phyloP scores from a whole-genome alignment of 2,329 filamentous ascomycete species.

The Balansia obtecta region DNA sequence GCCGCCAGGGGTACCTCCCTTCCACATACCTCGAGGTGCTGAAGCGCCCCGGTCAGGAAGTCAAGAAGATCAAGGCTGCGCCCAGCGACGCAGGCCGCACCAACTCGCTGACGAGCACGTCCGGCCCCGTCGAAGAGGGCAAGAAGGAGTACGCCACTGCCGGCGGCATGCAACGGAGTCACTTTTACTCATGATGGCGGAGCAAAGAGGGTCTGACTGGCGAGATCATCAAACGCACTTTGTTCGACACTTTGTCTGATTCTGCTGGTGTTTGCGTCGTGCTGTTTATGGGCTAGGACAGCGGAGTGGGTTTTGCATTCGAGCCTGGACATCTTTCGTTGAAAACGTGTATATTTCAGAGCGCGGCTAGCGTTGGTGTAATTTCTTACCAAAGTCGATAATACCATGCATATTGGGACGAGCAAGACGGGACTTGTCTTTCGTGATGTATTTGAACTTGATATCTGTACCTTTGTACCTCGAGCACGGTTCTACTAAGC shows the following conservation, averaged over 20 bases:
- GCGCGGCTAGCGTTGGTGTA: constrained; percentile 3
- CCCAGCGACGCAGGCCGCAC: constrained; percentile 34
- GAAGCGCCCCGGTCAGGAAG: constrained; percentile 36
- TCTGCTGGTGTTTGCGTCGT: not conserved
- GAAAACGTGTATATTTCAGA: not conserved
- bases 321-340: not conserved
- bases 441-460: not conserved
- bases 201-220: too few species aligned
- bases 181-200: constrained; percentile 39
- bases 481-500: not conserved
- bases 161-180: constrained; percentile 45
- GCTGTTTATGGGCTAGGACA: not conserved
- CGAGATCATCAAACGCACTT: not conserved
- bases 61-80: constrained; percentile 40
- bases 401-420: not conserved
- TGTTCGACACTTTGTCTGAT: not conserved
- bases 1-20: constrained; percentile 82
- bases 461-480: not conserved
- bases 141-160: constrained; percentile 41
- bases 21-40: constrained; percentile 78
- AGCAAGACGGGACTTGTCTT: not conserved
- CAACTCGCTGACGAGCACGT: constrained; percentile 37
- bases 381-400: not conserved
- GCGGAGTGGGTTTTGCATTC: not conserved
- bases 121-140: constrained; percentile 24